These are phyloP conservation scores for Geosmithia flava DNA, from an alignment of 2,329 filamentous ascomycete genomes.

Conservation along the genomic window DNA sequence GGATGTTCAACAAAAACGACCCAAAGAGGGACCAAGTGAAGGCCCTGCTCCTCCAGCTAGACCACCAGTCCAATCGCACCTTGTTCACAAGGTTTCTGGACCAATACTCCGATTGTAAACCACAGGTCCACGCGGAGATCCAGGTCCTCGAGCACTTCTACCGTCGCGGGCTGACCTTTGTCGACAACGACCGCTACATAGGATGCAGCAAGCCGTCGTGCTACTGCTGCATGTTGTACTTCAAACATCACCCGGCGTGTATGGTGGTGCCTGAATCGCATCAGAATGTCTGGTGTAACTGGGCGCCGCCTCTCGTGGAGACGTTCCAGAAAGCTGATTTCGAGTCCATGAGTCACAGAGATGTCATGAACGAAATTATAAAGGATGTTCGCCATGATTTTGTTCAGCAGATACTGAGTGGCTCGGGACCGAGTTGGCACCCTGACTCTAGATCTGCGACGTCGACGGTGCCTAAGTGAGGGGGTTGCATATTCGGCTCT, in stretches of 20 bases:
- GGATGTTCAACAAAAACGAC: neutral
- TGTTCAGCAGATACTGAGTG: neutral
- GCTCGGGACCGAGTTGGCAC: neutral
- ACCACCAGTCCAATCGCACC: neutral
- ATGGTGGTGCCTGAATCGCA: constrained; percentile 20
- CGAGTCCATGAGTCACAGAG: neutral
- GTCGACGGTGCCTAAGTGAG: neutral
- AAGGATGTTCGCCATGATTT: neutral
- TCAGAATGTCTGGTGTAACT: constrained; percentile 19
- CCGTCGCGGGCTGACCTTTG: constrained; percentile 16
- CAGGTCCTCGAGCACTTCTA: constrained; percentile 33
- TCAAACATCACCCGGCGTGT: constrained; percentile 22
- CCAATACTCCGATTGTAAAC: constrained; percentile 7
- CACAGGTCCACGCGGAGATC: constrained; percentile 30
- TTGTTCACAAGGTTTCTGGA: neutral
- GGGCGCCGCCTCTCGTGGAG: constrained; percentile 26
- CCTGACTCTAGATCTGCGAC: neutral
- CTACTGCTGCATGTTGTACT: constrained; percentile 33
- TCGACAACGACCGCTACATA: constrained; percentile 27
- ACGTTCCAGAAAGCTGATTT: constrained; percentile 27
- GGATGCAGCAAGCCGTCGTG: constrained; percentile 40
- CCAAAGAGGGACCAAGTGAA: neutral
- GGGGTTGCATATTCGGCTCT: neutral
- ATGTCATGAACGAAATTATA: neutral
- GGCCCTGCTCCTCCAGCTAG: neutral